phyloP scores from a whole-genome alignment of 2,329 filamentous ascomycete species.

The Eurotiales sp. region DNA sequence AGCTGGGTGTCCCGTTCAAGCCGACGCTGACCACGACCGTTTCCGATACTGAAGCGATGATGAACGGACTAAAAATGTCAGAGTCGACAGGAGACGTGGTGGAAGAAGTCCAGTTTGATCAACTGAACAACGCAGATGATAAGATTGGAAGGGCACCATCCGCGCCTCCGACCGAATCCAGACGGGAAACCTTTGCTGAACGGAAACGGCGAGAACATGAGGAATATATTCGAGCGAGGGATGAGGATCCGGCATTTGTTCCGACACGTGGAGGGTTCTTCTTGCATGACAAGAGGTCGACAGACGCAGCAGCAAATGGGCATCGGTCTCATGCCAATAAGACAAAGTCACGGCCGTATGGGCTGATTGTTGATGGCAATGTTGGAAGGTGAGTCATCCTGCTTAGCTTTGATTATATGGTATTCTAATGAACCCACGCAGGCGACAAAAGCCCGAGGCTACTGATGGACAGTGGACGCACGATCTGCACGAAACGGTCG shows the following conservation, averaged over 20 bases:
- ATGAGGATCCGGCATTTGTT: constrained; percentile 88
- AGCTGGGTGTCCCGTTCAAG: constrained; percentile 31
- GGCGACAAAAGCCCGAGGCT: constrained; percentile 42
- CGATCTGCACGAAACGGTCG: constrained; percentile 77
- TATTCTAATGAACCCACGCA: constrained; percentile 34
- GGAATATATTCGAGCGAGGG: constrained; percentile 81
- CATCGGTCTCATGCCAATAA: constrained; percentile 56
- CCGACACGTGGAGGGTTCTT: constrained; percentile 94
- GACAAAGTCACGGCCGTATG: constrained; percentile 56
- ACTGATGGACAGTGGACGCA: constrained; percentile 82
- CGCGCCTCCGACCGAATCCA: constrained; percentile 31
- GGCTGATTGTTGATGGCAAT: constrained; percentile 42
- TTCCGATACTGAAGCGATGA: constrained; percentile 59
- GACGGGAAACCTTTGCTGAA: constrained; percentile 60
- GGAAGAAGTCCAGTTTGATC: constrained; percentile 48
- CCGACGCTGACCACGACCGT: constrained; percentile 35
- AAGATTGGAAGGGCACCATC: constrained; percentile 37
- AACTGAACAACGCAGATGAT: constrained; percentile 30
- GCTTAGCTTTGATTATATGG: constrained; percentile 22
- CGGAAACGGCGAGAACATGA: constrained; percentile 80
- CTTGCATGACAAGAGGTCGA: constrained; percentile 87
- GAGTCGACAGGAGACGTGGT: constrained; percentile 34
- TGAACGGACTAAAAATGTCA: constrained; percentile 54
- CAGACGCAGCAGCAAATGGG: constrained; percentile 71
- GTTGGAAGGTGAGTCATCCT: constrained; percentile 38